Evolutionary conservation across 768 basidiomycete species (phyloP), one percentile per base, ranked within the genome.

Genomic region (Hysterangium stoloniferum): DNA sequence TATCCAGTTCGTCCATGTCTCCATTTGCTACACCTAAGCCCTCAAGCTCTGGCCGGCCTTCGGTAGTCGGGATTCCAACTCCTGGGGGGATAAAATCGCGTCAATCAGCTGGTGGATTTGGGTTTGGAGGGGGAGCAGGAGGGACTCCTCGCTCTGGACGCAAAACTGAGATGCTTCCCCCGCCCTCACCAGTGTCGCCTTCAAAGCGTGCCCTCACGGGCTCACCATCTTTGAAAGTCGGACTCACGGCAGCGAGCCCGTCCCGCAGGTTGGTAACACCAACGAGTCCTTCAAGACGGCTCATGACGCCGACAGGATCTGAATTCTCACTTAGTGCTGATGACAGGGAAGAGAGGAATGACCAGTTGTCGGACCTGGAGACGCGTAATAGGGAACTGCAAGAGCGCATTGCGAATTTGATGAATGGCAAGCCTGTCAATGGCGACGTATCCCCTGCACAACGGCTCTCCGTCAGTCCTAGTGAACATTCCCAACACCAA

Each of bases 11-110:
- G 45, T 34, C 52, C n/a, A 52, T 58, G 17, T 86, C 85, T 2
- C 81, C 86, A 1, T 80, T 81, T 58, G 72, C 72, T 20, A 88
- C 86, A 3, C 86, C 86, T 6, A 86, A 78, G 62, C 71, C 83
- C 11, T 62, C 67, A 4, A 56, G 68, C 34, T 58, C 57, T 36
- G 63, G 67, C 46, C 68, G 69, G 34, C 45, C 68, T 27, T 55
- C 71, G 5, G 62, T 57, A 32, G 54, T 73, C 6, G 67, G 67
- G 15, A 61, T 66, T 22, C 33, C 29, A 8, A 54, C 48, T 6
- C 53, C 46, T 6, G 33, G 47, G 19, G 48, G 37, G n/a, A 42
- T 34, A 9, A 44, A 49, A 20, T 5, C 48, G 28, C 53, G 53
- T 24, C 47, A 40, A 17, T 50, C 48, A 6, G 28, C 40, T 19